Evolutionary conservation across 2,329 filamentous ascomycete species (phyloP), one percentile per base, ranked within the genome.

Genomic region (Arthrobotrys sinensis): DNA sequence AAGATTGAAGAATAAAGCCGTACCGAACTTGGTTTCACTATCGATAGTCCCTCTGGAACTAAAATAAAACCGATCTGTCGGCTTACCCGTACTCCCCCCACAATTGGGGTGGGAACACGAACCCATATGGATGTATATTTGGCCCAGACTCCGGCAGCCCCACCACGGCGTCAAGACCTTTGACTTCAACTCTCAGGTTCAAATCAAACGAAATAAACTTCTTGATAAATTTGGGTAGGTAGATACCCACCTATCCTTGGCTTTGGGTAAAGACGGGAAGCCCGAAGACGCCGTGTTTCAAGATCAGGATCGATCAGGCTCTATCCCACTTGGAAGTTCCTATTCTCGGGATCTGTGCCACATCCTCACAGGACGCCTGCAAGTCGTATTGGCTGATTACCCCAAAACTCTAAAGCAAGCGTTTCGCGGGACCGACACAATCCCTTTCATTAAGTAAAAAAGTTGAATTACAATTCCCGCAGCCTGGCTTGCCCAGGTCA

Each of bases 311-410:
- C 24, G 24, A 28, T 28, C 4, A n/a, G n/a, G n/a, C n/a, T n/a
- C n/a, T n/a, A n/a, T n/a, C n/a, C n/a, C n/a, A 28, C 24, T 28
- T 28, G 24, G 24, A 28, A 28, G 50, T 36, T 53, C 32, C 32
- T 57, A 57, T 57, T 57, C 52, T 38, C n/a, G 34, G 52, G 10
- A 57, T 10, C 52, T 14, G 52, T 38, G 52, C 52, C 52, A 57
- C 52, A 57, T 38, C 21, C 32, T 3, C 19, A 14, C 52, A 38
- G 52, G 36, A 57, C 52, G 8, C 10, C 7, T 21, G n/a, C n/a
- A 16, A 7, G n/a, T 21, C 1, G 4, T 19, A 57, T 38, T 57
- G 52, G 52, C 10, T 4, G n/a, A 21, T 3, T 14, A 14, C 1
- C 5, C 32, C 24, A 57, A 4, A 28, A 28, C 24, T 28, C 24